Evolutionary conservation across 2,329 filamentous ascomycete species (phyloP), one percentile per base, ranked within the genome.

Genomic region (Xylariaceae sp.): DNA sequence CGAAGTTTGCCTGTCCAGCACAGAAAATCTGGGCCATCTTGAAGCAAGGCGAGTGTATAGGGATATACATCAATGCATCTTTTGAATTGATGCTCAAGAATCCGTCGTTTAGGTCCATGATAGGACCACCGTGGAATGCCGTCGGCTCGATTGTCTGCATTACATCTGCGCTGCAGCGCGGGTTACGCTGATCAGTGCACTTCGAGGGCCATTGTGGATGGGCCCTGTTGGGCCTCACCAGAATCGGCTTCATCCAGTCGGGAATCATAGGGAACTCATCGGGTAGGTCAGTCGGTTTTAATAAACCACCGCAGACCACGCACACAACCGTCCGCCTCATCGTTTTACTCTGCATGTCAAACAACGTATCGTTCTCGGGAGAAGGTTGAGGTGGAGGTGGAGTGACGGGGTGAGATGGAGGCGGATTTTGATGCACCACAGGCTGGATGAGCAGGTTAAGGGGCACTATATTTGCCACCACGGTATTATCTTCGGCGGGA

Each of bases 271-370:
- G 17, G 17, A 18, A 18, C 17, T 18, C 17, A 18, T 18, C 17
- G 17, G 17, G 17, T 18, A 18, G 17, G 17, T 18, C 23, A 30
- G 57, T 64, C 15, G 57, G 55, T 15, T 55, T 61, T 52, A 62
- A 67, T 11, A 65, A 30, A 11, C 55, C 64, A n/a, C 67, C 66
- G 18, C 67, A 69, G 4, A 66, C 57, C 4, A 65, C 65, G 48
- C 67, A 69, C 7, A 64, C 55, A 3, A 67, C 61, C 6, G 15
- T 13, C 3, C 54, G 10, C 23, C 18, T 65, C 15, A 34, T 39
- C 15, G 2, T 10, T n/a, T 51, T 35, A 4, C 9, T 45, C 10
- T 6, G 23, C 23, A 30, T 30, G 23, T 4, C 23, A 5, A 4
- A 5, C 5, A 30, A 5, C 4, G 23, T 30, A 30, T 30, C 23